Percentiles rank a stretch among this genome's conserved stretches.
Conservation (phyloP, 805 yeast species). For the Yarrowia sp. region DNA sequence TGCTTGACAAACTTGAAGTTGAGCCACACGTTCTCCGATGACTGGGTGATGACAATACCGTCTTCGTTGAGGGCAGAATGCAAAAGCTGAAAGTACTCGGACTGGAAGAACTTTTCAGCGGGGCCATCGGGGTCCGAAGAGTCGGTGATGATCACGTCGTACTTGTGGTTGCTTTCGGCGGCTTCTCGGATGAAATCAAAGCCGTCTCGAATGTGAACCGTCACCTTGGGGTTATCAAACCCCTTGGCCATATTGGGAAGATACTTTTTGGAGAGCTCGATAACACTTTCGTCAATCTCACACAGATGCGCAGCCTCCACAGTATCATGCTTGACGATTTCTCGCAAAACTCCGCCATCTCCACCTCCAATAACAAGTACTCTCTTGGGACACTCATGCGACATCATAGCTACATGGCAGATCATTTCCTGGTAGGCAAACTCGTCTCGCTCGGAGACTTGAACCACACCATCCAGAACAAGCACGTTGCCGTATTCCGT, state of each 20-base stretch:
- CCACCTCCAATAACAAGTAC: conserved; percentile 95
- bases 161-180: conserved; percentile 53
- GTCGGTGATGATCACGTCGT: conserved; percentile 87
- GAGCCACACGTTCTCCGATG: conserved; percentile 88
- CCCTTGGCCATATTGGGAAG: conserved; percentile 77
- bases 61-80: conserved; percentile 65
- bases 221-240: conserved; percentile 68
- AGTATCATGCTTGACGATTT: conserved; percentile 74
- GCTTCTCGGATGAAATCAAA: conserved; percentile 69
- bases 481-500: conserved; percentile 83
- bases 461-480: conserved; percentile 88
- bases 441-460: conserved; percentile 91
- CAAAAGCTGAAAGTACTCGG: conserved; percentile 73
- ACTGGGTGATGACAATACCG: conserved; percentile 80
- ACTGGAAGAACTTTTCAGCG: conserved; percentile 86
- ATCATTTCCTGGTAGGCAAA: conserved; percentile 94
- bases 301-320: conserved; percentile 73
- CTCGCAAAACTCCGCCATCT: conserved; percentile 93
- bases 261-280: conserved; percentile 70
- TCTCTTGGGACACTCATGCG: conserved; percentile 75
- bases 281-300: conserved; percentile 89
- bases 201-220: conserved; percentile 79
- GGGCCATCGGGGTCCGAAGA: conserved; percentile 97
- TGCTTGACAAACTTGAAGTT: conserved; percentile 84
- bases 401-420: conserved; percentile 78